Conservation (phyloP, 2,329 filamentous ascomycete species). For the Epichloe typhina region DNA sequence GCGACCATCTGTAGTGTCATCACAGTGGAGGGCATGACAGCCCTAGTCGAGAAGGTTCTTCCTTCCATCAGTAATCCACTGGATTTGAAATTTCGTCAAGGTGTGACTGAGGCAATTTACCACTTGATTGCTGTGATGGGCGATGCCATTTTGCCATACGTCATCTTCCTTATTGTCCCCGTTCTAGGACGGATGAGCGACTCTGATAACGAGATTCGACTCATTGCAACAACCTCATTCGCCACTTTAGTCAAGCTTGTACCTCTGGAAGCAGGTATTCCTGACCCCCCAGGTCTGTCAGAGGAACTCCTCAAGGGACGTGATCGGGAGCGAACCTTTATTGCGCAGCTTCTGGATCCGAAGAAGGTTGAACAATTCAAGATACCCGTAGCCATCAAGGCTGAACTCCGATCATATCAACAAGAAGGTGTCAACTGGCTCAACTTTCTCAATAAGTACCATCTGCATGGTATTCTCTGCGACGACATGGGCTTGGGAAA, state of each 20-base stretch:
- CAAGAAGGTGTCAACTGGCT: conserved; percentile 99
- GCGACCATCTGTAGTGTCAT: conserved; percentile 97
- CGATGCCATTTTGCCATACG: conserved; percentile 87
- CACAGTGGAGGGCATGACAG: conserved; percentile 88
- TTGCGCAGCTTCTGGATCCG: conserved; percentile 86
- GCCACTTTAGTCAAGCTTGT: conserved; percentile 95
- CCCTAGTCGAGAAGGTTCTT: conserved; percentile 82
- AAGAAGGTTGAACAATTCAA: conserved; percentile 93
- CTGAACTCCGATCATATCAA: conserved; percentile 89
- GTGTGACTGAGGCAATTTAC: conserved; percentile 89
- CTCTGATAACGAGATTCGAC: conserved; percentile 85
- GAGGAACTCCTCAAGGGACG: conserved; percentile 77
- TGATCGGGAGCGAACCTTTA: conserved; percentile 91
- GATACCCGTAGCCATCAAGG: conserved; percentile 94
- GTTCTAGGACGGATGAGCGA: conserved; percentile 97
- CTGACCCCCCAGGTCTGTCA: conserved; percentile 91
- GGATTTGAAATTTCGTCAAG: conserved; percentile 80
- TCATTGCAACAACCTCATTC: conserved; percentile 93
- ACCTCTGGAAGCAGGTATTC: conserved; percentile 90
- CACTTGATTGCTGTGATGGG: conserved; percentile 98
- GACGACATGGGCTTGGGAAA: conserved; percentile 99
- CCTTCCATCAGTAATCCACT: conserved; percentile 84
- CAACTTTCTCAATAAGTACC: conserved; percentile 93
- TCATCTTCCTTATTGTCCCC: conserved; percentile 96
- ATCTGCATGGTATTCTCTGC: conserved; percentile 94